These are phyloP conservation scores for Pichia sorboxylosa DNA, from an alignment of 1,139 yeast genomes.

Conservation along the genomic window DNA sequence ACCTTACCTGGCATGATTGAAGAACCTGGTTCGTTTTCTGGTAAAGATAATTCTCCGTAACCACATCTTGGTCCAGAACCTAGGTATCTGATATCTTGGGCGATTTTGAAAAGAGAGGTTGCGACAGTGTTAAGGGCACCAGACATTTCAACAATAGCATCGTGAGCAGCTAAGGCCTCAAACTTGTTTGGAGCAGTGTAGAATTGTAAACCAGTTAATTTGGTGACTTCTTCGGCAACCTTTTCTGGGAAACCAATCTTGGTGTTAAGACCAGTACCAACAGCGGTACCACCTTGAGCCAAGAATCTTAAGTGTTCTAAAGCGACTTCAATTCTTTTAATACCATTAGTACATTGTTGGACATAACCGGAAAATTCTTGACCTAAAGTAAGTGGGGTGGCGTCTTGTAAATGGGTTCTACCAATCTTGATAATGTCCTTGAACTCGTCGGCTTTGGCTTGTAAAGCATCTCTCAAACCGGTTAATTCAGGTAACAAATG, in stretches of 20 bases:
- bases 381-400: slow-evolving; percentile 94
- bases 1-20: slow-evolving; percentile 99
- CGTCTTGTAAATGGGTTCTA: slow-evolving; percentile 97
- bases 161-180: slow-evolving; percentile 98
- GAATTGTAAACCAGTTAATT: slow-evolving; percentile 79
- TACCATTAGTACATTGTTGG: slow-evolving; percentile 84
- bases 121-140: slow-evolving; percentile 97
- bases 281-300: slow-evolving; percentile 99
- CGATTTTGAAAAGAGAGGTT: slow-evolving; percentile 85
- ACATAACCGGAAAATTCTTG: slow-evolving; percentile 97
- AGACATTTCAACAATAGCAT: slow-evolving; percentile 92
- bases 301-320: slow-evolving; percentile 68
- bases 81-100: slow-evolving; percentile 93
- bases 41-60: slow-evolving; percentile 87
- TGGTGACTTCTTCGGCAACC: slow-evolving; percentile 68
- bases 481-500: slow-evolving; percentile 70
- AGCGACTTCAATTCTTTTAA: slow-evolving; percentile 66
- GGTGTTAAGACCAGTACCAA: slow-evolving; percentile 96
- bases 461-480: slow-evolving; percentile 65
- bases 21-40: slow-evolving; percentile 98
- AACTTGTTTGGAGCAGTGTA: slow-evolving; percentile 96
- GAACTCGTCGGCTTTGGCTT: slow-evolving; percentile 72
- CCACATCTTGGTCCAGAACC: slow-evolving; percentile 99
- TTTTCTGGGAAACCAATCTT: slow-evolving; percentile 76
- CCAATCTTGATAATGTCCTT: slow-evolving; percentile 88